Percentiles rank a stretch among this genome's conserved stretches.
Evolutionary conservation across 2,329 filamentous ascomycete species (phyloP).

Genomic region (Thielaviopsis musarum): DNA sequence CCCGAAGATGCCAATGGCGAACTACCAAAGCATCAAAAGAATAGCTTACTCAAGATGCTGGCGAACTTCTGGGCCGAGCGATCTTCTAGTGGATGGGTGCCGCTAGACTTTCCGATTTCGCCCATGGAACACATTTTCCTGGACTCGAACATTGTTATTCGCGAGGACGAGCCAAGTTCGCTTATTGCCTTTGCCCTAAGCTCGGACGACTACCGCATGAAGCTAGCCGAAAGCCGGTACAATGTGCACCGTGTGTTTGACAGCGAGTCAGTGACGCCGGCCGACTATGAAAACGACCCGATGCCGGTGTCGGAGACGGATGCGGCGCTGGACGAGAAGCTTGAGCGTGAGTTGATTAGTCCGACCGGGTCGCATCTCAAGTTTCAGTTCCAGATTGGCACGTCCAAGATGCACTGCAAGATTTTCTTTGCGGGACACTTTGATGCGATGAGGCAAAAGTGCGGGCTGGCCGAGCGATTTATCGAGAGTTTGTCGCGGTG

Average conservation of each 20-base stretch:
- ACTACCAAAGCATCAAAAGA: constrained; percentile 82
- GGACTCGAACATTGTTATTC: constrained; percentile 90
- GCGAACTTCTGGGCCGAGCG: constrained; percentile 98
- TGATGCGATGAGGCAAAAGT: constrained; percentile 82
- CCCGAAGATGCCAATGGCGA: constrained; percentile 34
- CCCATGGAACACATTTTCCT: constrained; percentile 88
- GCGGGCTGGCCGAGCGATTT: constrained; percentile 82
- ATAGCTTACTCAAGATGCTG: constrained; percentile 83
- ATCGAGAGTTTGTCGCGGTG: constrained; percentile 90
- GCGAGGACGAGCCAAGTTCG: constrained; percentile 93
- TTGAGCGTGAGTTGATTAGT: constrained; percentile 73
- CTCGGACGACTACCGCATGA: constrained; percentile 71
- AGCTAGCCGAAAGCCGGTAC: constrained; percentile 47
- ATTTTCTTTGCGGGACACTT: constrained; percentile 98
- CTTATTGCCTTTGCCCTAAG: constrained; percentile 85
- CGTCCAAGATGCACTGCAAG: constrained; percentile 93
- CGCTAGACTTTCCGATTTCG: constrained; percentile 80
- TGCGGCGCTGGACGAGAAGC: constrained; percentile 43
- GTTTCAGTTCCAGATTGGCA: constrained; percentile 85
- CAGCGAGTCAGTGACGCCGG: not conserved
- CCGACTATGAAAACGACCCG: constrained; percentile 6
- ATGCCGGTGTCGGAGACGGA: constrained; percentile 15
- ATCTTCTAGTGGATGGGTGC: constrained; percentile 85
- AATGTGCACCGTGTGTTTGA: constrained; percentile 10
- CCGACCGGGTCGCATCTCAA: constrained; percentile 84